These are phyloP conservation scores for Phallus indusiatus DNA, from an alignment of 768 basidiomycete genomes.

Conservation along the genomic window DNA sequence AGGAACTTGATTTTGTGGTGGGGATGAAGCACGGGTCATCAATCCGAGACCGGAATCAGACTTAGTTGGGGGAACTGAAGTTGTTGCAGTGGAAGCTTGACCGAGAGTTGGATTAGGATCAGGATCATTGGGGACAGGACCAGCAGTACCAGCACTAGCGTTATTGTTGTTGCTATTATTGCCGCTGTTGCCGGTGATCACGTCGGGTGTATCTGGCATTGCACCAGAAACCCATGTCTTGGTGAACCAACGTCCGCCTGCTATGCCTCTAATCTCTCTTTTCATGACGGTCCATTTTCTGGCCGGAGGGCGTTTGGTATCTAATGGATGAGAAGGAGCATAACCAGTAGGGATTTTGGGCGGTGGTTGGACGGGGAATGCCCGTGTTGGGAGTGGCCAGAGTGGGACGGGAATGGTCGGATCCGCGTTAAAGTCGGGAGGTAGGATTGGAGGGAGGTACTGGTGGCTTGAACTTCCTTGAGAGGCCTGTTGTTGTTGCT, in stretches of 20 bases:
- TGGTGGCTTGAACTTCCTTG: background rate
- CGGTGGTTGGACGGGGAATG: conserved; percentile 72
- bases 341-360: conserved; percentile 68
- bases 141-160: background rate
- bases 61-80: background rate
- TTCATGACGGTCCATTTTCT: conserved; percentile 68
- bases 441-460: conserved; percentile 25
- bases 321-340: conserved; percentile 56
- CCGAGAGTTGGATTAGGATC: background rate
- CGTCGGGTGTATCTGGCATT: background rate
- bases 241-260: conserved; percentile 74
- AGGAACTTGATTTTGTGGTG: background rate
- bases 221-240: conserved; percentile 57
- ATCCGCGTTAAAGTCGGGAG: conserved; percentile 43
- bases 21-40: background rate
- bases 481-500: background rate
- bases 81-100: background rate
- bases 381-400: conserved; percentile 74
- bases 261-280: conserved; percentile 73
- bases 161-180: no score
- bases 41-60: background rate
- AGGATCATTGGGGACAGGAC: background rate
- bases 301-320: conserved; percentile 50
- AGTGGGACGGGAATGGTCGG: conserved; percentile 44
- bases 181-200: no score